phyloP scores from a whole-genome alignment of 208 protist genomes.

The Trypanosoma theileri region DNA sequence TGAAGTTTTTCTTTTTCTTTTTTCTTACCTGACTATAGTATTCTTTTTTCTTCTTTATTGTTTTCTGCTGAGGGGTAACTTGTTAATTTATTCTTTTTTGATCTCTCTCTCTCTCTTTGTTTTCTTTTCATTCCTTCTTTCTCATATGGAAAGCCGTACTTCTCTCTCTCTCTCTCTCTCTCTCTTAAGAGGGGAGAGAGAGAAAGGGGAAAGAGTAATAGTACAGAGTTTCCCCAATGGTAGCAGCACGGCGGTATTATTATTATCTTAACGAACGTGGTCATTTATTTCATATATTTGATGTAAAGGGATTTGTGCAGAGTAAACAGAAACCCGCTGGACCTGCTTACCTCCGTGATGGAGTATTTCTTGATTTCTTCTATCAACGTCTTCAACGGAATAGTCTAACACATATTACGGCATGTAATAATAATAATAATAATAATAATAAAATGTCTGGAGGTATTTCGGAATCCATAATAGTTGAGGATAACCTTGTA shows the following conservation, averaged over 20 bases:
- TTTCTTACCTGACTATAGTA: no score
- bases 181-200: not conserved
- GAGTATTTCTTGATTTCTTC: constrained; percentile 39
- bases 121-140: no score
- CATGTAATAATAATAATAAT: not conserved
- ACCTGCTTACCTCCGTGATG: constrained; percentile 30
- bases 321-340: constrained; percentile 25
- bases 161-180: not conserved
- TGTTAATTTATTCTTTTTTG: constrained; percentile 8
- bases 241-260: constrained; percentile 29
- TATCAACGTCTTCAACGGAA: constrained; percentile 26
- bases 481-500: constrained; percentile 19
- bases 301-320: constrained; percentile 31
- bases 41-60: no score
- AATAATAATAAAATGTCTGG: not conserved
- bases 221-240: no score
- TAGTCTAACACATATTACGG: constrained; percentile 3
- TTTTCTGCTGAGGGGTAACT: no score
- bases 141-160: no score
- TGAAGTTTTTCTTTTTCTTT: no score
- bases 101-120: constrained; percentile 10
- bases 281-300: constrained; percentile 43
- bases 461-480: not conserved
- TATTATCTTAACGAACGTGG: constrained; percentile 49
- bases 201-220: not conserved